Evolutionary conservation across 441 rosid genomes (phyloP).

Genomic region (Eutrema salsugineum): DNA sequence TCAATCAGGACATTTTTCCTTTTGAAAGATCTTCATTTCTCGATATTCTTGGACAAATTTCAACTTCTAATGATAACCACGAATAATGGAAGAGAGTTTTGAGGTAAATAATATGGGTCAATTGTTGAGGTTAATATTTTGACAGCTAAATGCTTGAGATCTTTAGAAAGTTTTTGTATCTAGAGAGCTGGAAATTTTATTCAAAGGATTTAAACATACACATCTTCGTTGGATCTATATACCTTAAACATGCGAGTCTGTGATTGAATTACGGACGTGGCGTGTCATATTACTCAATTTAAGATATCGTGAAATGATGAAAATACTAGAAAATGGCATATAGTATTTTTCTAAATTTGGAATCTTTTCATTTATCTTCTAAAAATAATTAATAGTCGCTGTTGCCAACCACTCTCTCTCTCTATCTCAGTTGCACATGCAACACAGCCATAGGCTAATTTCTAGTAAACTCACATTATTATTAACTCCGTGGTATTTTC

Average conservation of each 20-base stretch:
- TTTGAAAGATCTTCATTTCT: neutral
- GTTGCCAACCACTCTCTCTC: constrained; percentile 21
- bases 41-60: neutral
- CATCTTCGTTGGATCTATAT: neutral
- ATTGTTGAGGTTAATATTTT: neutral
- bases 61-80: neutral
- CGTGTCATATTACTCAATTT: neutral
- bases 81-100: too few relatives aligned
- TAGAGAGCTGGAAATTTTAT: neutral
- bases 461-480: neutral
- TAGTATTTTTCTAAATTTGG: constrained; percentile 14
- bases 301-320: neutral
- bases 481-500: neutral
- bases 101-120: neutral
- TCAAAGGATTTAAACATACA: neutral
- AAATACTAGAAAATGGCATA: neutral
- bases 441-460: constrained; percentile 12
- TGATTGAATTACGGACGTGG: neutral
- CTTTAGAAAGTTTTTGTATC: neutral
- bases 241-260: neutral
- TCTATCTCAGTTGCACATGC: constrained; percentile 26
- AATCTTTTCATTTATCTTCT: neutral
- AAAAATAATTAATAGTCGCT: constrained; percentile 1
- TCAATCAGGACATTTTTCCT: neutral
- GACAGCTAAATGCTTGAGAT: neutral